Evolutionary conservation across 805 yeast species (phyloP).

Genomic region (Saccharomycopsis vini): DNA sequence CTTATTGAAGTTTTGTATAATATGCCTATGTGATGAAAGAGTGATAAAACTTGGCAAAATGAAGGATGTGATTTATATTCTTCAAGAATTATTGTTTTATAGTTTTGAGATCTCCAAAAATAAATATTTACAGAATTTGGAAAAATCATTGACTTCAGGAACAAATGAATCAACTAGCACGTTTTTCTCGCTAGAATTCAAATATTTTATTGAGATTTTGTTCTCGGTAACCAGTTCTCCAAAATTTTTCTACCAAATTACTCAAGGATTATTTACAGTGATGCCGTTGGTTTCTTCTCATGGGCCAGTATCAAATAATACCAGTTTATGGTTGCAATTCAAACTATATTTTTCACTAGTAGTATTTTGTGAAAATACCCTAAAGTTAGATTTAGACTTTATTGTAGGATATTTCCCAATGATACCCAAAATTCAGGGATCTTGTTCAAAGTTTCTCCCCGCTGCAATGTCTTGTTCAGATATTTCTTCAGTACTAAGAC

Average conservation of each 20-base stretch:
- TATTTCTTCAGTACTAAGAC: too few species aligned
- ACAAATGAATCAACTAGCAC: neutral
- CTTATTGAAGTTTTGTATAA: too few species aligned
- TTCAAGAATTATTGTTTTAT: neutral
- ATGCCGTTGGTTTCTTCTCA: neutral
- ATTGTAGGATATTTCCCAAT: neutral
- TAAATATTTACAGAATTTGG: neutral
- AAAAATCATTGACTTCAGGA: neutral
- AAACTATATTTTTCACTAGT: neutral
- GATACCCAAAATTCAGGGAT: neutral
- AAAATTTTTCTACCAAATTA: constrained; percentile 1
- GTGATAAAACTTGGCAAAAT: neutral
- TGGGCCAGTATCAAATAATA: neutral
- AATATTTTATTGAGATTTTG: neutral
- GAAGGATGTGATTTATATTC: neutral
- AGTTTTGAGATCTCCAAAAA: neutral
- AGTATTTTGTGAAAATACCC: constrained; percentile 1
- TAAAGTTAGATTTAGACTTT: neutral
- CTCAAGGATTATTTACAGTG: neutral
- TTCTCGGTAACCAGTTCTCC: neutral
- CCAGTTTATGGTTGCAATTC: neutral
- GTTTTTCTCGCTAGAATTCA: neutral
- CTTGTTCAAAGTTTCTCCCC: neutral
- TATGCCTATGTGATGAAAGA: neutral
- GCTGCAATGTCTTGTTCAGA: too few species aligned